Percentiles rank a stretch among this genome's conserved stretches.
These are phyloP conservation scores for Thelephora ganbajun DNA, from an alignment of 768 basidiomycete species.

Conservation along the genomic window DNA sequence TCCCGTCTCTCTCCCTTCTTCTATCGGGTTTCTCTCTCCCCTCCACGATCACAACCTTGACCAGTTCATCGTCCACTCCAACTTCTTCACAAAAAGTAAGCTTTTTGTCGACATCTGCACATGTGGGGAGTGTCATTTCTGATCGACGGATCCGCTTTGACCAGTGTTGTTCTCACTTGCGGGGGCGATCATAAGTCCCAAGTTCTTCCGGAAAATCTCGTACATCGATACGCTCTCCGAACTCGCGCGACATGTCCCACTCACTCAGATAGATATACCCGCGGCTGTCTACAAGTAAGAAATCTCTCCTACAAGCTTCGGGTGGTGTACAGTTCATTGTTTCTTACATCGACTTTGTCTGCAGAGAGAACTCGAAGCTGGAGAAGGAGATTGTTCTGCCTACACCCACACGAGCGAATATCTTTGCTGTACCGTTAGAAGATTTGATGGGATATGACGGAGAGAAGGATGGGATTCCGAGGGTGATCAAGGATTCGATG, in stretches of 20 bases:
- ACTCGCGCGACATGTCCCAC: constrained; percentile 59
- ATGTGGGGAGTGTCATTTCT: neutral
- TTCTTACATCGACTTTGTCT: neutral
- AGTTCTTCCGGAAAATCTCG: constrained; percentile 76
- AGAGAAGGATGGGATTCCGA: constrained; percentile 71
- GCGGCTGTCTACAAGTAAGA: constrained; percentile 66
- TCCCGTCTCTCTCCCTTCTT: too few relatives aligned
- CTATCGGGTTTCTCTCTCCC: too few relatives aligned
- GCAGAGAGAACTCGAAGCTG: constrained; percentile 66
- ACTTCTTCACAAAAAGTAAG: constrained; percentile 79
- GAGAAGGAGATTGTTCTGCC: constrained; percentile 62
- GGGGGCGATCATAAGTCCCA: constrained; percentile 81
- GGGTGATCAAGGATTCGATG: constrained; percentile 65
- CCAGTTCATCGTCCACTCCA: constrained; percentile 79
- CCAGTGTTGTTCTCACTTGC: constrained; percentile 82
- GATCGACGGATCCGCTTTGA: neutral
- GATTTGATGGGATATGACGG: constrained; percentile 76
- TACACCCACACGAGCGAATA: constrained; percentile 38
- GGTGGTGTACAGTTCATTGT: neutral
- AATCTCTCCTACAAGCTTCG: constrained; percentile 13
- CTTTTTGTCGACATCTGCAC: constrained; percentile 1
- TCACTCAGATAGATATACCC: constrained; percentile 81
- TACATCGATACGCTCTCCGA: constrained; percentile 70
- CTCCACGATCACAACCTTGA: neutral
- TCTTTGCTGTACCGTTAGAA: constrained; percentile 73